Evolutionary conservation across 352 stramenopile species (phyloP).

Genomic region (Pythium periplocum): DNA sequence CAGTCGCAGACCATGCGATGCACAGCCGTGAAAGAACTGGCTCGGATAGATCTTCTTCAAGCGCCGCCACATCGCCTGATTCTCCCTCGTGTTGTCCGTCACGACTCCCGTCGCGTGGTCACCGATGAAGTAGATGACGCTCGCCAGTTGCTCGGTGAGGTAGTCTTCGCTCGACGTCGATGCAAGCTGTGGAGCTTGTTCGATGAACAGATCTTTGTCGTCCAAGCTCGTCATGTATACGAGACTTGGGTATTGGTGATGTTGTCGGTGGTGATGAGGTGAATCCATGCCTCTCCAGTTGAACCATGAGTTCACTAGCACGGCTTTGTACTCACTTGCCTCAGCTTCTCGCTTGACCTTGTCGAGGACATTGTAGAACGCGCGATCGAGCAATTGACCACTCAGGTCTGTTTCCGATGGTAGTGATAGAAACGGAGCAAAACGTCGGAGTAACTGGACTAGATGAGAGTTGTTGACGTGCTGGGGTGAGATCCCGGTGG

Average conservation of each 20-base stretch:
- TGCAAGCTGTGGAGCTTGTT: neutral
- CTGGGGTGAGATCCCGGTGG: neutral
- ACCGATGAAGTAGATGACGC: constrained; percentile 6
- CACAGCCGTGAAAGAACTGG: constrained; percentile 27
- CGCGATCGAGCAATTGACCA: constrained; percentile 16
- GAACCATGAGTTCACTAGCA: constrained; percentile 9
- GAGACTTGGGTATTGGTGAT: neutral
- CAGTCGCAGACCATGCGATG: constrained; percentile 17
- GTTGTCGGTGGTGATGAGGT: neutral
- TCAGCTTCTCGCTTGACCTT: constrained; percentile 2
- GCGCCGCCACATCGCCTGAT: constrained; percentile 18
- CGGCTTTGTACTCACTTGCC: constrained; percentile 3
- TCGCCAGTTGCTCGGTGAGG: neutral
- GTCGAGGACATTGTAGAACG: constrained; percentile 1
- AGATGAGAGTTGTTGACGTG: neutral
- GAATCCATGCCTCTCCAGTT: too few species aligned
- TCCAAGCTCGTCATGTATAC: neutral
- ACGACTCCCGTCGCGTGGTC: constrained; percentile 15
- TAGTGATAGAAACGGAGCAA: constrained; percentile 4
- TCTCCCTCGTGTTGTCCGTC: constrained; percentile 18
- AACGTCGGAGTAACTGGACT: constrained; percentile 10
- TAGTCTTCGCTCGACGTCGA: neutral
- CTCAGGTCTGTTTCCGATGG: constrained; percentile 3
- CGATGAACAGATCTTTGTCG: neutral
- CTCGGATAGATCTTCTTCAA: constrained; percentile 15